Percentiles rank a stretch among this genome's conserved stretches.
Evolutionary conservation across 1,284 basidiomycete genomes (phyloP).

Genomic region (Schizophyllum commune): DNA sequence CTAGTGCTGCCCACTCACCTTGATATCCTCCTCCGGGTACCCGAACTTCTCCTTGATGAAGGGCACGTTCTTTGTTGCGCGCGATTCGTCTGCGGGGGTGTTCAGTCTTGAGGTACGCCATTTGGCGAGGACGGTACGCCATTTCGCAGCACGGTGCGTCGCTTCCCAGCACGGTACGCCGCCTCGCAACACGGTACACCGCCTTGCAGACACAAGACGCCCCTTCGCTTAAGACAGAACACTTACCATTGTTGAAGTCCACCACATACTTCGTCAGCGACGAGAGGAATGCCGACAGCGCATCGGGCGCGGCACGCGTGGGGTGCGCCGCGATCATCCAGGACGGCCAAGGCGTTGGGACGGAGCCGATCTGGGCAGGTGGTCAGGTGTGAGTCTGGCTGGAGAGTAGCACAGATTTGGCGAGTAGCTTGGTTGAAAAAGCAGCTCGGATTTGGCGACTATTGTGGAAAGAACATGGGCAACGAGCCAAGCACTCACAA

Average conservation of each 20-base stretch:
- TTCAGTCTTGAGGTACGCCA: neutral
- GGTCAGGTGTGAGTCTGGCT: neutral
- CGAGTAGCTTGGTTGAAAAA: too few species aligned
- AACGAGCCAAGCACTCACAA: conserved; percentile 61
- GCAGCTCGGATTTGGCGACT: too few species aligned
- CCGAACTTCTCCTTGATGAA: conserved; percentile 77
- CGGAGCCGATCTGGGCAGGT: conserved; percentile 66
- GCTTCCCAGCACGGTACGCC: too few species aligned
- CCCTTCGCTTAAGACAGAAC: too few species aligned
- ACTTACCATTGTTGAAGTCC: conserved; percentile 42
- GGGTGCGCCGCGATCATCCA: conserved; percentile 86
- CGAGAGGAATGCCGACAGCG: conserved; percentile 57
- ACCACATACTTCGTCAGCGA: conserved; percentile 59
- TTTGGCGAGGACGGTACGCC: too few species aligned
- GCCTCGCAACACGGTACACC: too few species aligned
- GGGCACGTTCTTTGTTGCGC: conserved; percentile 55
- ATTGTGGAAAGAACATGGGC: too few species aligned
- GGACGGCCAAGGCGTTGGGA: conserved; percentile 93
- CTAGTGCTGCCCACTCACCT: conserved; percentile 31
- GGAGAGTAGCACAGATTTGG: neutral
- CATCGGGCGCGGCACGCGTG: conserved; percentile 40
- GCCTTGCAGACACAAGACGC: too few species aligned
- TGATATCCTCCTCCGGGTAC: conserved; percentile 74
- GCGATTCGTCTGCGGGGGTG: conserved; percentile 37
- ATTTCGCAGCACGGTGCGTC: too few species aligned